Percentiles rank a stretch among this genome's conserved stretches.
Evolutionary conservation across 2,329 filamentous ascomycete species (phyloP).

Genomic region (Laburnicola sp.): DNA sequence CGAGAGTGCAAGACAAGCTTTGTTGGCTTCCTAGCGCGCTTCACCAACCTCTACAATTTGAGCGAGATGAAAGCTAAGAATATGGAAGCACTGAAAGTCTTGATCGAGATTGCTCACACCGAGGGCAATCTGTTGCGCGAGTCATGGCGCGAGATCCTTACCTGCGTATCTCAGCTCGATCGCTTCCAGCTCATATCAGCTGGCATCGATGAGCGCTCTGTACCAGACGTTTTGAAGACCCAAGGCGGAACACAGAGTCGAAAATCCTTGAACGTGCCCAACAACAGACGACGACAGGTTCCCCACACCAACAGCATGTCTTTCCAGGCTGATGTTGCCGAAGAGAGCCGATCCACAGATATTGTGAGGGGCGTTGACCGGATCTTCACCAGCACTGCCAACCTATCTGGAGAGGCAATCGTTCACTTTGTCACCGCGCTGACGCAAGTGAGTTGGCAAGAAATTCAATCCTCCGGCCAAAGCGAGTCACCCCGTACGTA

Average conservation of each 20-base stretch:
- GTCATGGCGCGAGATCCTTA: slow-evolving; percentile 94
- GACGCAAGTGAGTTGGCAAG: slow-evolving; percentile 97
- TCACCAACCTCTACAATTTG: slow-evolving; percentile 93
- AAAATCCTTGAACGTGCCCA: slow-evolving; percentile 67
- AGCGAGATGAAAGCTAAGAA: slow-evolving; percentile 96
- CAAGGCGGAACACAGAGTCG: slow-evolving; percentile 63
- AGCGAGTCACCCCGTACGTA: slow-evolving; percentile 96
- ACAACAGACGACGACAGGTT: slow-evolving; percentile 53
- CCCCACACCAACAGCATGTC: slow-evolving; percentile 50
- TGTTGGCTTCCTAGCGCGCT: slow-evolving; percentile 91
- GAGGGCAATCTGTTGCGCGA: slow-evolving; percentile 87
- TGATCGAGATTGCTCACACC: slow-evolving; percentile 88
- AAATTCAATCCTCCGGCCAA: slow-evolving; percentile 95
- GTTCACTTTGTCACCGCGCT: slow-evolving; percentile 91
- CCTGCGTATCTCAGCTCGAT: slow-evolving; percentile 94
- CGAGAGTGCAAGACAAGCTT: slow-evolving; percentile 89
- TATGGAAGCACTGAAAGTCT: slow-evolving; percentile 86
- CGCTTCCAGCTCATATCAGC: slow-evolving; percentile 92
- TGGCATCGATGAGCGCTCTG: slow-evolving; percentile 87
- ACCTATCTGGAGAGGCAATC: slow-evolving; percentile 90
- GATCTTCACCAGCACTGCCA: slow-evolving; percentile 95
- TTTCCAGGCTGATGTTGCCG: slow-evolving; percentile 78
- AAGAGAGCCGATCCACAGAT: slow-evolving; percentile 89
- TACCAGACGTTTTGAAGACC: slow-evolving; percentile 83
- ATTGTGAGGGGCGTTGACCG: slow-evolving; percentile 91